phyloP scores from a whole-genome alignment of 441 rosid species.

The Eutrema salsugineum region DNA sequence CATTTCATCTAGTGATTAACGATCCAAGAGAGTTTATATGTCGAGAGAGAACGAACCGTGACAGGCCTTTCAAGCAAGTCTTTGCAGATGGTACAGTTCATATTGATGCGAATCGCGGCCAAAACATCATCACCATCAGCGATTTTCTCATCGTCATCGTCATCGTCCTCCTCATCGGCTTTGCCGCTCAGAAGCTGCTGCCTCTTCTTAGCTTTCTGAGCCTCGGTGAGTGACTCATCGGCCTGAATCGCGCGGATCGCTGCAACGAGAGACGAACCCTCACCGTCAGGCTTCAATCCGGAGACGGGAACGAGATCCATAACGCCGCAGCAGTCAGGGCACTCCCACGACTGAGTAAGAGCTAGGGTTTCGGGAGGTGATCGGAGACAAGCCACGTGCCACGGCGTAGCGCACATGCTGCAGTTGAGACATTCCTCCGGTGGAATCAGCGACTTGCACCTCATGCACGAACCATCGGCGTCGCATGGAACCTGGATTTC shows the following conservation, averaged over 20 bases:
- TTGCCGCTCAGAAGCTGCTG: conserved; percentile 55
- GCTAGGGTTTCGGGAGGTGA: conserved; percentile 40
- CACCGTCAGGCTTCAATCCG: neutral
- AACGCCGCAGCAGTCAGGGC: conserved; percentile 62
- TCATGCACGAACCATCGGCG: conserved; percentile 53
- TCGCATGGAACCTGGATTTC: conserved; percentile 59
- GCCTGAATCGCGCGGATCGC: conserved; percentile 55
- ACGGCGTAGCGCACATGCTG: conserved; percentile 53
- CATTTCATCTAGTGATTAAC: neutral
- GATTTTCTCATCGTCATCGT: too few species aligned
- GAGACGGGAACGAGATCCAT: conserved; percentile 3
- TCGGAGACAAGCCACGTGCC: conserved; percentile 59
- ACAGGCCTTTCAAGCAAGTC: conserved; percentile 64
- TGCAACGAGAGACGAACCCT: conserved; percentile 36
- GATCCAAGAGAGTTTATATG: neutral
- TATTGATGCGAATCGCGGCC: conserved; percentile 33
- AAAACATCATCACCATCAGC: conserved; percentile 26
- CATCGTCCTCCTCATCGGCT: neutral
- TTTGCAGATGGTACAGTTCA: conserved; percentile 55
- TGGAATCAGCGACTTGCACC: conserved; percentile 43
- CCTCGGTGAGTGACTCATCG: conserved; percentile 43
- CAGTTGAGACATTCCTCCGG: conserved; percentile 51
- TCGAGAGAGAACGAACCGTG: conserved; percentile 39
- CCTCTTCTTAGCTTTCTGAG: conserved; percentile 57
- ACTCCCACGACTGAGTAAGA: conserved; percentile 45